Base-by-base conservation (phyloP, 78 protist species). In the slime mould (Dictyostelium discoideum) region DNA sequence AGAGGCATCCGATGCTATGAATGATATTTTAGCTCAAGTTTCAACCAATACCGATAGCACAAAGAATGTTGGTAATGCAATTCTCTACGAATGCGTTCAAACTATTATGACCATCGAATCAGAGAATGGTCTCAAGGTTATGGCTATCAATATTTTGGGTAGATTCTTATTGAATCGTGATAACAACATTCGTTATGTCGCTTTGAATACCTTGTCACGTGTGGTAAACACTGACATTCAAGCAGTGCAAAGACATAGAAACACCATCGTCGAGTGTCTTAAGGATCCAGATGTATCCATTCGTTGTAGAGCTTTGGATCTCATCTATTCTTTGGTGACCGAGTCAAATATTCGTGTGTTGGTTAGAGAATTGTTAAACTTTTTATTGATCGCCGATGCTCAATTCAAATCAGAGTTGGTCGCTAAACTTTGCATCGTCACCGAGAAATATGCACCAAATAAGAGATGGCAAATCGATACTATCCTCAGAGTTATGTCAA, bases 211-310 rank as follows among this genome's bases (percentile, higher is more conserved):
- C 3, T 97, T 99, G 37, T 48, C 87, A 5, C 40, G 84, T 57
- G 98, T 97, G 20, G 98, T 97, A 4, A 84, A 84, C 37, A 95
- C 85, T n/a, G 99, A 98, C 80, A 42, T 57, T 18, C 73, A 89
- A n/a, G 99, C 99, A 29, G 98, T 99, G n/a, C 99, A 99, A 93
- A 94, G 99, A 32, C 99, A 99, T 85, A 85, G 98, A 50, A 87
- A 84, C 72, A 98, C 98, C 5, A 94, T 99, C 44, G 98, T 99
- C 8, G 99, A 99, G 37, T 99, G 99, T 92, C 98, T 99, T 24
- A 98, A 96, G 94, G 99, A 99, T 92, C 85, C 96, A 10, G 99
- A 99, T 90, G 85, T 99, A 46, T 97, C 99, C 8, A 99, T 99
- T 85, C 98, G 99, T 18, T 95, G 97, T n/a, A 97, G 99, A 74